These are phyloP conservation scores for Alternaria dauci DNA, from an alignment of 2,329 filamentous ascomycete genomes.

Conservation along the genomic window DNA sequence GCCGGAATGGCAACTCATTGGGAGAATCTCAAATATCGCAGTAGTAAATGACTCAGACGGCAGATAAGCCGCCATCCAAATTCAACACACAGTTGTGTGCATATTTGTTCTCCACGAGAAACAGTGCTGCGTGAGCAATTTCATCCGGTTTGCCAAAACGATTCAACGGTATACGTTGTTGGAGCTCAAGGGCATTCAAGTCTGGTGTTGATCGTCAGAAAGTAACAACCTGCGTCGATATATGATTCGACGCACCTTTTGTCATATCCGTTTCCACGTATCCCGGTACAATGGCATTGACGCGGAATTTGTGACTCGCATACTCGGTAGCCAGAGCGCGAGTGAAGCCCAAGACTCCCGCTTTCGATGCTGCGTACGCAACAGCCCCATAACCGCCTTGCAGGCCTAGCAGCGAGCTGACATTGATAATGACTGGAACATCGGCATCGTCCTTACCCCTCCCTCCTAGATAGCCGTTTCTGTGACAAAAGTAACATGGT, in stretches of 20 bases:
- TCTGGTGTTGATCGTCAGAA: slow-evolving; percentile 42
- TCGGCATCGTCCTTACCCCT: slow-evolving; percentile 14
- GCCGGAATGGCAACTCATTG: slow-evolving; percentile 5
- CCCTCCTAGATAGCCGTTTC: slow-evolving; percentile 39
- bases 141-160: slow-evolving; percentile 75
- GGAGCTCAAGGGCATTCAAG: slow-evolving; percentile 43
- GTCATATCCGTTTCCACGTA: slow-evolving; percentile 87
- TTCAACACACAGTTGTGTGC: slow-evolving; percentile 88
- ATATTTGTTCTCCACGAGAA: slow-evolving; percentile 79
- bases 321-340: slow-evolving; percentile 71
- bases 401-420: slow-evolving; percentile 77
- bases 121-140: slow-evolving; percentile 82
- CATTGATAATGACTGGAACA: slow-evolving; percentile 73
- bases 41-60: slow-evolving; percentile 47
- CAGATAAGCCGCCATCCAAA: slow-evolving; percentile 84
- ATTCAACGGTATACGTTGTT: slow-evolving; percentile 66
- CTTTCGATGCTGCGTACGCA: slow-evolving; percentile 81
- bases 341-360: slow-evolving; percentile 77
- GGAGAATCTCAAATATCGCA: background rate
- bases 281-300: slow-evolving; percentile 83
- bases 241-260: slow-evolving; percentile 59
- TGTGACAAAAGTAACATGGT: background rate
- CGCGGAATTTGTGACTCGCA: slow-evolving; percentile 69
- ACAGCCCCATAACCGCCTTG: slow-evolving; percentile 75
- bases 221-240: background rate